These are phyloP conservation scores for Botrytis fabae DNA, from an alignment of 2,329 filamentous ascomycete genomes.

Conservation along the genomic window DNA sequence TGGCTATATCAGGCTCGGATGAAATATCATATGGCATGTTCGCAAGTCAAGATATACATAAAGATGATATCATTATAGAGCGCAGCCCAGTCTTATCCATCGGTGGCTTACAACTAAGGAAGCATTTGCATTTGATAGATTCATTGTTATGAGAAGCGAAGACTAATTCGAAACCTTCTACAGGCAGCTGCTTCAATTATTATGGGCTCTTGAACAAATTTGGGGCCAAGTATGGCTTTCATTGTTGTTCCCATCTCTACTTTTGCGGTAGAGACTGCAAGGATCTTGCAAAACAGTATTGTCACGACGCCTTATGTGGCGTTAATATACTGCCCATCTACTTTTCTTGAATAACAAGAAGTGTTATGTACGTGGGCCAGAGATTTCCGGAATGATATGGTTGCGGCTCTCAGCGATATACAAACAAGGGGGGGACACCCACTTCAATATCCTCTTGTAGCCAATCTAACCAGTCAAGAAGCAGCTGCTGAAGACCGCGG, in stretches of 20 bases:
- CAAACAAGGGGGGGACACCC: neutral
- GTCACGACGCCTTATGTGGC: constrained; percentile 15
- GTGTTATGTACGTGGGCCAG: neutral
- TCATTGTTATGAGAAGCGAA: neutral
- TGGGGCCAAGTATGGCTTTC: neutral
- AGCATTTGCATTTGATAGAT: neutral
- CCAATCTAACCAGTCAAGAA: neutral
- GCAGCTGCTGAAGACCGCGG: neutral
- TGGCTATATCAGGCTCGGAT: neutral
- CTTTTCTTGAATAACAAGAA: too few species aligned
- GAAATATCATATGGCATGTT: constrained; percentile 11
- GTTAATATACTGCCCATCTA: constrained; percentile 13
- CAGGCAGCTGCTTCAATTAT: neutral
- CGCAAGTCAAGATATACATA: constrained; percentile 12
- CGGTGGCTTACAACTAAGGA: neutral
- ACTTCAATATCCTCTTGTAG: neutral
- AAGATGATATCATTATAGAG: neutral
- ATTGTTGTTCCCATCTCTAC: constrained; percentile 5
- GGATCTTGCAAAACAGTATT: constrained; percentile 2
- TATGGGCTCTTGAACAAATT: neutral
- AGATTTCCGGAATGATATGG: neutral
- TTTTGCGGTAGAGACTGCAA: constrained; percentile 20
- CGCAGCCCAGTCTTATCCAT: too few species aligned
- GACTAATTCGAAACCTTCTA: neutral
- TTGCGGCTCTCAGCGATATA: neutral